phyloP scores from a whole-genome alignment of 106 monocot species.

The Alisma plantagoaquatica region DNA sequence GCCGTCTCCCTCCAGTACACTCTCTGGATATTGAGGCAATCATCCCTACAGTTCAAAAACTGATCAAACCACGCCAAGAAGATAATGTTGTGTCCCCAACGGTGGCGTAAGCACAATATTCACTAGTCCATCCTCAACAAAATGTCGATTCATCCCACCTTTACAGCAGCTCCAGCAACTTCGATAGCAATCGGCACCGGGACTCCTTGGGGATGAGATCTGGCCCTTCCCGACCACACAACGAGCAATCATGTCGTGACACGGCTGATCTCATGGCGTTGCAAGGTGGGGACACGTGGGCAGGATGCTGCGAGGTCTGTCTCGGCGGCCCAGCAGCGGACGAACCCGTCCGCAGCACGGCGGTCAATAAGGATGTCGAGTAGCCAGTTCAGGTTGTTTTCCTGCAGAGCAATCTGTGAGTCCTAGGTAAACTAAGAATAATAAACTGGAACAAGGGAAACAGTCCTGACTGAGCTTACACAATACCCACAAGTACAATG shows the following conservation, averaged over 20 bases:
- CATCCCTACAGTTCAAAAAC: slow-evolving; percentile 67
- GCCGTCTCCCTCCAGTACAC: slow-evolving; percentile 90
- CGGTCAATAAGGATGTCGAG: slow-evolving; percentile 72
- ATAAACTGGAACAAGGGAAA: too few species aligned
- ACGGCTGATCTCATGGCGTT: slow-evolving; percentile 70
- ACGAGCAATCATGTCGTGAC: slow-evolving; percentile 69
- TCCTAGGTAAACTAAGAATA: slow-evolving; percentile 27
- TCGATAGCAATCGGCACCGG: slow-evolving; percentile 45
- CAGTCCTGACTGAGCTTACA: too few species aligned
- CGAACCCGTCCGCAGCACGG: slow-evolving; percentile 68
- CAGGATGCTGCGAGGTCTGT: slow-evolving; percentile 51
- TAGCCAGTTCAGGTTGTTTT: slow-evolving; percentile 79
- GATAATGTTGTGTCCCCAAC: slow-evolving; percentile 59
- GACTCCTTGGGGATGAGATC: slow-evolving; percentile 61
- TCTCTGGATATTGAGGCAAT: slow-evolving; percentile 75
- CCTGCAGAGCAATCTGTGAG: slow-evolving; percentile 49
- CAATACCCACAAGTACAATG: too few species aligned
- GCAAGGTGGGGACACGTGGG: slow-evolving; percentile 37
- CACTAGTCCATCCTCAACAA: slow-evolving; percentile 67
- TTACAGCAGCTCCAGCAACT: slow-evolving; percentile 77
- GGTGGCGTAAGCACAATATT: slow-evolving; percentile 76
- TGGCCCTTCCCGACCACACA: slow-evolving; percentile 67
- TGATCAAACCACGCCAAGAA: slow-evolving; percentile 73
- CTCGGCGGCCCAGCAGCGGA: slow-evolving; percentile 51
- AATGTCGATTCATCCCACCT: slow-evolving; percentile 65